Base-by-base conservation (phyloP, 768 basidiomycete species). In the Kwoniella shandongensis region DNA sequence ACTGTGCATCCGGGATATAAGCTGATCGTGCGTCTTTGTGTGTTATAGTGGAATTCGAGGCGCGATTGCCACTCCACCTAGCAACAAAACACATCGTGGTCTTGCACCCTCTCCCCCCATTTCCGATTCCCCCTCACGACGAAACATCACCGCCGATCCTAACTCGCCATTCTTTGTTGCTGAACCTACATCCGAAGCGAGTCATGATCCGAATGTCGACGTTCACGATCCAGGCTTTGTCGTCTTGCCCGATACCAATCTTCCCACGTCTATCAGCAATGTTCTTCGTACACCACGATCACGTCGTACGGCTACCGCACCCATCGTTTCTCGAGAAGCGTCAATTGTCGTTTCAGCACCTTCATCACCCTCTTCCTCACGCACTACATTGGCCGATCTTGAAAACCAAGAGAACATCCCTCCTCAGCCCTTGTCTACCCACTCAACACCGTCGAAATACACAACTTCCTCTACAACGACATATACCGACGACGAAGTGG, bases 391-490 rank as follows among this genome's bases (percentile, higher is more conserved):
- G 20, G 15, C 50, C 8, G 25, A 44, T 32, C 23, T 54, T 22
- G 62, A 70, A 10, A 50, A 70, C 49, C 66, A 63, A 51, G 69
- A 70, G 42, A 70, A 67, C 59, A 66, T 68, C 25, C 57, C 62
- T 51, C 52, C 59, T 26, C 20, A 44, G 17, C n/a, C 57, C 26
- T 20, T 26, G 42, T n/a, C 32, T 13, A 38, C 39, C 17, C 26
- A 29, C 23, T 52, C 51, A 1, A 52, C 57, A 3, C 51, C 50
- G 10, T 53, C 57, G 13, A 52, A 59, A 17, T 53, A 46, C 30
- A 27, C 41, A 12, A 13, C 41, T 10, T 12, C 53, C 12, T 30
- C 22, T 17, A 42, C 40, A 13, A 23, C 36, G 1, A 29, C 49
- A 20, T 38, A 22, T 12, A 49, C 50, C 30, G 56, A 58, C 18